Evolutionary conservation across 2,329 filamentous ascomycete genomes (phyloP).

Genomic region (Epichloe scottii): DNA sequence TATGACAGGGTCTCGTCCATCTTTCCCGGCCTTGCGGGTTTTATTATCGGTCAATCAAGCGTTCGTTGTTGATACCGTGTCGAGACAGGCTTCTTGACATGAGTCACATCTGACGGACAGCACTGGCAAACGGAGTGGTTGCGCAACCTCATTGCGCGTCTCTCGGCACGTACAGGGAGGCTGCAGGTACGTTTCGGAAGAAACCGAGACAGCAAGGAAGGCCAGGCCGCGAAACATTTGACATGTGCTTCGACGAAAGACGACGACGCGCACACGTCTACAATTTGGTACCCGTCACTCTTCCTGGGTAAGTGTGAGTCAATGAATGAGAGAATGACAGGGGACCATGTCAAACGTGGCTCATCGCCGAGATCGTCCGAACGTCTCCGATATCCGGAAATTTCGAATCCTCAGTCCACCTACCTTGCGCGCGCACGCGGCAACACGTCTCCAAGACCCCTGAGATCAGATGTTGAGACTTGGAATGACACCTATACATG

Average conservation of each 20-base stretch:
- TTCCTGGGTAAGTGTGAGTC: too few species aligned
- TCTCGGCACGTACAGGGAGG: too few species aligned
- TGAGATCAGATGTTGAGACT: not conserved
- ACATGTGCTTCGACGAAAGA: too few species aligned
- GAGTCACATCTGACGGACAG: too few species aligned
- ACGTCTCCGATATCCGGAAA: not conserved
- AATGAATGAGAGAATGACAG: too few species aligned
- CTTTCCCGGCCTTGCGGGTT: not conserved
- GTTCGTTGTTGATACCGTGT: not conserved
- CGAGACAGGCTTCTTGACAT: not conserved
- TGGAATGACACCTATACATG: not conserved
- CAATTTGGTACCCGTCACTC: too few species aligned
- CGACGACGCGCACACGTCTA: too few species aligned
- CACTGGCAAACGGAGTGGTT: too few species aligned
- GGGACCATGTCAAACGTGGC: not conserved
- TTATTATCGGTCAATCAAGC: too few species aligned
- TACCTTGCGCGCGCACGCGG: not conserved
- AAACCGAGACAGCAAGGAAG: not conserved
- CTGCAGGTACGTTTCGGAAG: not conserved
- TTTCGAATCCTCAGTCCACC: not conserved
- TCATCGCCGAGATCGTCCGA: not conserved
- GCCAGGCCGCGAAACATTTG: not conserved
- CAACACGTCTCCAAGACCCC: not conserved
- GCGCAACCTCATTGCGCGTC: too few species aligned
- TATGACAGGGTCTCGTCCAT: not conserved